These are phyloP conservation scores for Allantophomopsis cytisporea DNA, from an alignment of 2,329 filamentous ascomycete species.

Conservation along the genomic window DNA sequence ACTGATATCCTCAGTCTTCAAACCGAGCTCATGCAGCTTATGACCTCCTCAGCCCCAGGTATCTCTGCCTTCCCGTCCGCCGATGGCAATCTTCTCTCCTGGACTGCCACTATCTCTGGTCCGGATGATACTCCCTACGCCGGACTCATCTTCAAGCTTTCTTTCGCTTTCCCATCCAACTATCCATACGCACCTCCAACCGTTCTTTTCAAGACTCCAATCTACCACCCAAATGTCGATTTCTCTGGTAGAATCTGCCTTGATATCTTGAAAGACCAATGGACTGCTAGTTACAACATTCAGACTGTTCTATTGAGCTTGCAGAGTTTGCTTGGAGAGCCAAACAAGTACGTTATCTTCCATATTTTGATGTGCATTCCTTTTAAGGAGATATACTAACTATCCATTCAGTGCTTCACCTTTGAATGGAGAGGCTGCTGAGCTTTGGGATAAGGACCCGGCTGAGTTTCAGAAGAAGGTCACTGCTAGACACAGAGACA, in stretches of 20 bases:
- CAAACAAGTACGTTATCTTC: slow-evolving; percentile 73
- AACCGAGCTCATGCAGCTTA: slow-evolving; percentile 95
- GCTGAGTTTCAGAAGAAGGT: slow-evolving; percentile 78
- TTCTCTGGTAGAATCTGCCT: slow-evolving; percentile 94
- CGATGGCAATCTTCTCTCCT: slow-evolving; percentile 80
- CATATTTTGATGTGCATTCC: neutral
- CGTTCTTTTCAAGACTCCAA: slow-evolving; percentile 94
- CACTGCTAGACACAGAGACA: slow-evolving; percentile 44
- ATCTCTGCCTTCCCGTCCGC: slow-evolving; percentile 89
- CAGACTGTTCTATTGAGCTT: slow-evolving; percentile 85
- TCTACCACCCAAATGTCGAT: slow-evolving; percentile 98
- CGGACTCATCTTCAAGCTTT: slow-evolving; percentile 79
- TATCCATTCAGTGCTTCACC: slow-evolving; percentile 59
- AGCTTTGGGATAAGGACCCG: slow-evolving; percentile 84
- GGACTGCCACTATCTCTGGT: slow-evolving; percentile 88
- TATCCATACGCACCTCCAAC: slow-evolving; percentile 88
- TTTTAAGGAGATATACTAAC: slow-evolving; percentile 7
- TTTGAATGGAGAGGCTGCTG: slow-evolving; percentile 88
- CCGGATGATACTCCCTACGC: slow-evolving; percentile 87
- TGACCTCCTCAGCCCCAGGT: slow-evolving; percentile 87
- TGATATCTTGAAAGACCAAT: slow-evolving; percentile 98
- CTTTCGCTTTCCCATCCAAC: slow-evolving; percentile 78
- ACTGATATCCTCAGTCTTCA: slow-evolving; percentile 52
- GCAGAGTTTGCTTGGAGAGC: slow-evolving; percentile 90
- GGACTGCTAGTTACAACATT: slow-evolving; percentile 95